Conservation (phyloP, 352 stramenopile genomes). For the Pythium folliculosum region DNA sequence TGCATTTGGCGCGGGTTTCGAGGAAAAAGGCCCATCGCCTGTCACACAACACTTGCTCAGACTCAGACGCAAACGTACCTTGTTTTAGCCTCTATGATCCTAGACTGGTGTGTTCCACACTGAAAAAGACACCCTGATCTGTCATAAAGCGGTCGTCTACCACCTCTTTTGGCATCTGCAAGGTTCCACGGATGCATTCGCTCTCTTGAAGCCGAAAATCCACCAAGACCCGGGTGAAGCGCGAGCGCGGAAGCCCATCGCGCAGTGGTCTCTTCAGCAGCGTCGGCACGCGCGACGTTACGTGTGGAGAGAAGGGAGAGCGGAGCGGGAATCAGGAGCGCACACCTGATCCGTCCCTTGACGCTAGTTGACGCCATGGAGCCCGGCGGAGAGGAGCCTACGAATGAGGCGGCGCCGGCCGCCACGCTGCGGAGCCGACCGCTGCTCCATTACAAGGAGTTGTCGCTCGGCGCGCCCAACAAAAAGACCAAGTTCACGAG, state of each 20-base stretch:
- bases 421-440: conserved; percentile 43
- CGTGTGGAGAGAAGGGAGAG: background rate
- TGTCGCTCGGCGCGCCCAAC: conserved; percentile 54
- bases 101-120: conserved; percentile 13
- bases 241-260: background rate
- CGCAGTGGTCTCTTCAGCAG: too few species aligned
- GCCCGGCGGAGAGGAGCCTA: conserved; percentile 27
- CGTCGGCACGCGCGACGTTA: too few species aligned
- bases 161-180: background rate
- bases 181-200: background rate
- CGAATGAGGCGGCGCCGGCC: conserved; percentile 15
- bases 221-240: background rate
- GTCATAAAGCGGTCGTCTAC: background rate
- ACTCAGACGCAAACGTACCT: background rate
- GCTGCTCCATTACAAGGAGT: conserved; percentile 75
- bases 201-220: conserved; percentile 11
- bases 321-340: background rate
- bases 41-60: conserved; percentile 30
- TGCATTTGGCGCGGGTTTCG: conserved; percentile 7
- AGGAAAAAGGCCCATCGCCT: conserved; percentile 21
- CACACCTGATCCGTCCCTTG: background rate
- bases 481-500: conserved; percentile 71
- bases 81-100: conserved; percentile 21
- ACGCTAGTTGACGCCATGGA: background rate
- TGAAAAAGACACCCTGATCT: conserved; percentile 15